Conservation (phyloP, 495 filamentous ascomycete species). For the Oidiodendron maius region DNA sequence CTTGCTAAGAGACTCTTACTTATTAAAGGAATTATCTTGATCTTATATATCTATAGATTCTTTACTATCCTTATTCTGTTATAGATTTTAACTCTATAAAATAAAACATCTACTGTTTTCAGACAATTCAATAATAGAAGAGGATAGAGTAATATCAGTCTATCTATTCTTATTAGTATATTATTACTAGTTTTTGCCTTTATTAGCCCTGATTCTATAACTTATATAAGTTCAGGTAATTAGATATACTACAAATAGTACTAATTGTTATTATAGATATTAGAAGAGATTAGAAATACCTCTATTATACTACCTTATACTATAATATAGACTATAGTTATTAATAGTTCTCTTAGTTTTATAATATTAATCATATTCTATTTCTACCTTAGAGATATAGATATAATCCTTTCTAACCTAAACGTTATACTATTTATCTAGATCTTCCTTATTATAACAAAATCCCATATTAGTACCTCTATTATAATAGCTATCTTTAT, state of each 20-base stretch:
- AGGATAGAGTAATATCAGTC: conserved; percentile 32
- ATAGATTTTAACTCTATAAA: conserved; percentile 19
- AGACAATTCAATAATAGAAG: conserved; percentile 35
- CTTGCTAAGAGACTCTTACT: conserved; percentile 32
- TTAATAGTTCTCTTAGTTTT: conserved; percentile 24
- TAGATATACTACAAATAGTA: too few species aligned
- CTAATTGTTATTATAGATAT: too few species aligned
- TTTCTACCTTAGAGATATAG: conserved; percentile 36
- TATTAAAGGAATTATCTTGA: conserved; percentile 32
- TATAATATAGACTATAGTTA: too few species aligned
- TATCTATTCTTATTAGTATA: too few species aligned
- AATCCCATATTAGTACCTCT: conserved; percentile 32
- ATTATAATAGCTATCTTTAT: conserved; percentile 40
- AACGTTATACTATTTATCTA: conserved; percentile 43
- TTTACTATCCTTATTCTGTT: conserved; percentile 42
- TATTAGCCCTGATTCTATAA: too few species aligned
- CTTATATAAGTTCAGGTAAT: conserved; percentile 49
- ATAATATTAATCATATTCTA: conserved; percentile 39
- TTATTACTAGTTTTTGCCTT: too few species aligned
- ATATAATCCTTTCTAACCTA: conserved; percentile 25
- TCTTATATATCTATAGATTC: conserved; percentile 41
- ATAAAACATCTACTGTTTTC: conserved; percentile 33
- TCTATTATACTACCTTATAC: too few species aligned
- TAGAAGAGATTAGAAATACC: too few species aligned
- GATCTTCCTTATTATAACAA: conserved; percentile 39